These are phyloP conservation scores for Falciphora oryzae DNA, from an alignment of 2,329 filamentous ascomycete species.

Conservation along the genomic window DNA sequence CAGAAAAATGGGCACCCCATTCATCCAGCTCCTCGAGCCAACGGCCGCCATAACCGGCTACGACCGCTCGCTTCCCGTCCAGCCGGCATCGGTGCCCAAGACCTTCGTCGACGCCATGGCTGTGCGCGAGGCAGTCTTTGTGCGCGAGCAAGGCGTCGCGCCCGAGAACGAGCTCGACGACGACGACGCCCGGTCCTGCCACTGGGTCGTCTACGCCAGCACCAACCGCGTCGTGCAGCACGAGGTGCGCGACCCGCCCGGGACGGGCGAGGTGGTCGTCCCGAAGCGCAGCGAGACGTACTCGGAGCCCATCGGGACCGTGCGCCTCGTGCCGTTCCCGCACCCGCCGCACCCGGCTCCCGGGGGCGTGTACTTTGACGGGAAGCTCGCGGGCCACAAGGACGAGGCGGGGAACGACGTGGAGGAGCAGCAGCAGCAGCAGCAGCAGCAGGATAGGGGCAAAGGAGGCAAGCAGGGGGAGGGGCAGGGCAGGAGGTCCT, in stretches of 20 bases:
- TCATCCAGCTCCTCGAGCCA: constrained; percentile 6
- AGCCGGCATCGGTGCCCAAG: constrained; percentile 41
- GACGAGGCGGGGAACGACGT: constrained; percentile 18
- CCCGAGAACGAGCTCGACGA: constrained; percentile 70
- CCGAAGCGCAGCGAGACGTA: constrained; percentile 39
- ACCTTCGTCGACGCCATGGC: constrained; percentile 59
- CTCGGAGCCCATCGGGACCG: constrained; percentile 60
- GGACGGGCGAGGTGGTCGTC: constrained; percentile 32
- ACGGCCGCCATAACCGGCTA: constrained; percentile 24
- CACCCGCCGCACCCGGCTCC: constrained; percentile 58
- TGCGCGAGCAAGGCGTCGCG: constrained; percentile 51
- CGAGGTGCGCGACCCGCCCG: constrained; percentile 37
- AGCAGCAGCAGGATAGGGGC: constrained; percentile 10
- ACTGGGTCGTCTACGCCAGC: constrained; percentile 80
- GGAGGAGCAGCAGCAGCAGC: constrained; percentile 8
- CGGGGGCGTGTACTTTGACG: constrained; percentile 43
- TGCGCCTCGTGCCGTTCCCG: constrained; percentile 77
- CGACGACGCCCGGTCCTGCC: constrained; percentile 73
- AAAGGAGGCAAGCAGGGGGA: constrained; percentile 18
- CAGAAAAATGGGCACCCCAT: constrained; percentile 29
- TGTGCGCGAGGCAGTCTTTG: constrained; percentile 56
- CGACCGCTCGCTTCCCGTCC: constrained; percentile 33
- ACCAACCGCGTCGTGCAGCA: constrained; percentile 41
- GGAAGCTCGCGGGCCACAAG: constrained; percentile 24
- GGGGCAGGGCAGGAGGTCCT: constrained; percentile 6